phyloP scores from a whole-genome alignment of 2,329 filamentous ascomycete genomes.

The Penicillium vulpinum region DNA sequence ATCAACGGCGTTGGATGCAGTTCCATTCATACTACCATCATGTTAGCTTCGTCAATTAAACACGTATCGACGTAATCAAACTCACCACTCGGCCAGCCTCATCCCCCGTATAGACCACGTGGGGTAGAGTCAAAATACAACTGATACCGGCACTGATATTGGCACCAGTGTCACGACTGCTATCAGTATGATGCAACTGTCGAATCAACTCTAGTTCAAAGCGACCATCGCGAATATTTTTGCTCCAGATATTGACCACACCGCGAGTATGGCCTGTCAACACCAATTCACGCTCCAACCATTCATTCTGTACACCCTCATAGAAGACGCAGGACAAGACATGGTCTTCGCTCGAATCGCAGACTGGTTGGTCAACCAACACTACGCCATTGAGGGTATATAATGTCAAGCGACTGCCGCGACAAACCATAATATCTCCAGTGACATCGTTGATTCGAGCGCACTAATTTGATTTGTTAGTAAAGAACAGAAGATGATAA shows the following conservation, averaged over 20 bases:
- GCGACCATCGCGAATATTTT: constrained; percentile 58
- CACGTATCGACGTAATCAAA: not conserved
- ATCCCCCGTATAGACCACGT: constrained; percentile 87
- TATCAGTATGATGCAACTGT: constrained; percentile 76
- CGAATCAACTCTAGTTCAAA: constrained; percentile 80
- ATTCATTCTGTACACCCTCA: constrained; percentile 86
- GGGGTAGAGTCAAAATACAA: constrained; percentile 79
- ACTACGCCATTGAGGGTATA: constrained; percentile 87
- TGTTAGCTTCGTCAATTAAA: constrained; percentile 19
- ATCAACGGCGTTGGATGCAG: constrained; percentile 53
- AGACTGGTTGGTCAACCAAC: constrained; percentile 79
- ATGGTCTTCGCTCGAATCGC: constrained; percentile 69
- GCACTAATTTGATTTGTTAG: constrained; percentile 55
- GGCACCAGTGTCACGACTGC: constrained; percentile 59
- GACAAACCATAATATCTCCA: constrained; percentile 84
- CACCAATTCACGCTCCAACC: constrained; percentile 80
- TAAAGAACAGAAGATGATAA: not conserved
- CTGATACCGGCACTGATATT: constrained; percentile 69
- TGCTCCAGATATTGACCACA: constrained; percentile 72
- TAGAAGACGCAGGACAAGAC: constrained; percentile 87
- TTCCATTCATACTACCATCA: constrained; percentile 56
- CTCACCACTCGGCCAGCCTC: constrained; percentile 87
- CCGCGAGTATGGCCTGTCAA: constrained; percentile 87
- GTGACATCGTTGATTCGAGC: constrained; percentile 86
- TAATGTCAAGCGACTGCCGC: constrained; percentile 70